Conservation (phyloP, 257 asterid genomes). For the Solanum pennellii region DNA sequence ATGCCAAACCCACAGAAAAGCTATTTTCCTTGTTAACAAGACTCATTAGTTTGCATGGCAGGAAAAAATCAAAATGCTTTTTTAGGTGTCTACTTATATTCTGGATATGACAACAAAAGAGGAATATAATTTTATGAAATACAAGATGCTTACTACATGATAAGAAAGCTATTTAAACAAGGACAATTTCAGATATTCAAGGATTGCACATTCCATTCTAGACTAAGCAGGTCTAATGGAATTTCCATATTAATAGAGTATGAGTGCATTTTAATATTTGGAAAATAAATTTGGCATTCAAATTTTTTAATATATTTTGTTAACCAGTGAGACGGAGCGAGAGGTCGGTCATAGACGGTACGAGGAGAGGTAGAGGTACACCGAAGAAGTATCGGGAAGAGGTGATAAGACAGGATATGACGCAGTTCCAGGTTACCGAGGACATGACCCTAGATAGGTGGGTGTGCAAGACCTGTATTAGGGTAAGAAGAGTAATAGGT, state of each 20-base stretch:
- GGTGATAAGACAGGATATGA: background rate
- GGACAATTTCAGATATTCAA: background rate
- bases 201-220: background rate
- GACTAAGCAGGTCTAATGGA: background rate
- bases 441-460: background rate
- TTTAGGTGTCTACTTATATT: background rate
- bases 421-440: background rate
- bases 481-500: background rate
- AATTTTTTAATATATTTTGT: background rate
- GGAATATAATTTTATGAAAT: background rate
- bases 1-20: background rate
- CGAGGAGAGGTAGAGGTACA: background rate
- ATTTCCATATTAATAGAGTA: background rate
- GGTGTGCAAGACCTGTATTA: background rate
- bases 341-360: background rate
- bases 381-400: background rate
- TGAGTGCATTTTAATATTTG: background rate
- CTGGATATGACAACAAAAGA: background rate
- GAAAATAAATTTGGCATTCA: background rate
- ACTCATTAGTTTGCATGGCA: background rate
- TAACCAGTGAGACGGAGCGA: background rate
- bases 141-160: background rate
- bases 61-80: background rate
- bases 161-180: background rate
- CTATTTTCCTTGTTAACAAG: background rate